A percentile compares a stretch with the other conserved stretches of the same genome.
Evolutionary conservation across 371 early-diverging fungal species (phyloP).

Genomic region (Circinella umbellata): DNA sequence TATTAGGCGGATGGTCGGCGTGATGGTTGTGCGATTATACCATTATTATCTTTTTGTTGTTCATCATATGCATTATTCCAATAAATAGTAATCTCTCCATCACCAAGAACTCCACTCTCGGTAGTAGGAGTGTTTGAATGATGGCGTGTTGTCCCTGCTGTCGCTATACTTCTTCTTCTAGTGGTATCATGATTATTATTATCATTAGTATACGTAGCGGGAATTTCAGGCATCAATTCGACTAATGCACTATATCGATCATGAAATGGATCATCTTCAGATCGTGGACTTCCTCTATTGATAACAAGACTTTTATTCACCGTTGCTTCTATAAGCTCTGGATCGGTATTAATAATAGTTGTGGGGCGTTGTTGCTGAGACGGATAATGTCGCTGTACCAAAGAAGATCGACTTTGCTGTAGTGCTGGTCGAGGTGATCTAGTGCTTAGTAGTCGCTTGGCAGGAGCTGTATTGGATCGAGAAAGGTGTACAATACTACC

Average conservation of each 20-base stretch:
- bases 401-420: background rate
- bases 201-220: background rate
- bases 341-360: constrained; percentile 15
- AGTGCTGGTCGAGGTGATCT: constrained; percentile 64
- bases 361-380: background rate
- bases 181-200: background rate
- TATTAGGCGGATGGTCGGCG: background rate
- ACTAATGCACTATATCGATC: constrained; percentile 32
- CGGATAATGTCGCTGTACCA: background rate
- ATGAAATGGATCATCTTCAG: constrained; percentile 38
- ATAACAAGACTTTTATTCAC: background rate
- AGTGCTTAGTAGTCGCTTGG: constrained; percentile 56
- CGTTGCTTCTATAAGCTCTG: background rate
- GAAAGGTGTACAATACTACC: constrained; percentile 15
- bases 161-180: background rate
- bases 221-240: too few relatives aligned
- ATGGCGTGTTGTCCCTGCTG: background rate
- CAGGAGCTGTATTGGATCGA: constrained; percentile 30
- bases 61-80: constrained; percentile 30
- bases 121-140: constrained; percentile 6
- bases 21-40: background rate
- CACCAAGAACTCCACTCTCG: constrained; percentile 25
- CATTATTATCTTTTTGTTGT: background rate
- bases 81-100: constrained; percentile 53
- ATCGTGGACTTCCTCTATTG: constrained; percentile 7